Base-by-base conservation (phyloP, 345 rosid genomes). In the Rhodomyrtus tomentosa region DNA sequence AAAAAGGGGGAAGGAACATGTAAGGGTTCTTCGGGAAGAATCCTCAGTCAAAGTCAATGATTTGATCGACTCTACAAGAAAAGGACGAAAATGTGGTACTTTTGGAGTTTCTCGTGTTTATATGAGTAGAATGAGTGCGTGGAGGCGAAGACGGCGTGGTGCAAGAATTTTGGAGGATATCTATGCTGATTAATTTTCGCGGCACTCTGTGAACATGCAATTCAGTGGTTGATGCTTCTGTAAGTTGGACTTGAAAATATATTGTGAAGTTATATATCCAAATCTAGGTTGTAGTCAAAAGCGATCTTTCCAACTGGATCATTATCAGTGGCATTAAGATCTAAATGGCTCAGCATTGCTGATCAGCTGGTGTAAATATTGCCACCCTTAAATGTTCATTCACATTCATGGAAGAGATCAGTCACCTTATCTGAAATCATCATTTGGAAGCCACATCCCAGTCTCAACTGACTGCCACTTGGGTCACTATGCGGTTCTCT, bases 141-240 rank as follows among this genome's bases (percentile, higher is more conserved):
- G 45, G 45, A 90, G 93, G 87, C 87, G 87, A 80, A n/a, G 54
- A 25, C 81, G 20, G 14, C 74, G 85, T 24, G 93, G 94, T 72
- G 89, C 86, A 80, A 90, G 89, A 89, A 86, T 93, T 84, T 82
- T 82, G n/a, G 87, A 79, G 22, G 36, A 25, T 72, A 90, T 27
- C 82, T 25, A 8, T 32, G 82, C 82, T 52, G 55, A 52, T 81
- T 81, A 40, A 81, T 50, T 24, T 81, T 27, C n/a, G 42, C 2
- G 25, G 55, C 32, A 48, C 38, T 25, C 40, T 49, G 32, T 24
- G 52, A 15, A 22, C 83, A 68, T 32, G 25, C 76, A 32, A 68
- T 68, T 68, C 20, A 68, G 45, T 0, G 6, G 45, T 18, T 68
- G 45, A 42, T 68, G 76, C 76, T 68, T 68, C 45, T 32, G 76